Base-by-base conservation (phyloP, 2,329 filamentous ascomycete genomes). In the Aspergillus sp. region DNA sequence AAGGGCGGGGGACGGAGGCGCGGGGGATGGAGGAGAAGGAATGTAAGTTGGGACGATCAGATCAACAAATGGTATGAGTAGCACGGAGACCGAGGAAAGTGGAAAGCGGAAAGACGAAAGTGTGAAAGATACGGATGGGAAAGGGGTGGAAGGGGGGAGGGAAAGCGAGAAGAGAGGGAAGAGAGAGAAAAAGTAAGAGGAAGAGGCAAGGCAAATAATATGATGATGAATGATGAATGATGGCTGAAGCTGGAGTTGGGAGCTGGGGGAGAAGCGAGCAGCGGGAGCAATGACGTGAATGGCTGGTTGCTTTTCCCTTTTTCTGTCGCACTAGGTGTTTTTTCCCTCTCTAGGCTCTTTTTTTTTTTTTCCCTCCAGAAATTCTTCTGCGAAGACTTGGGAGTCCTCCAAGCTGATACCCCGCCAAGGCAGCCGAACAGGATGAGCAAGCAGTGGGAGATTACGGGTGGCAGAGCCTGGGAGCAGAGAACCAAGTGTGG, bases 161-260 rank as follows among this genome's bases (percentile, higher is more conserved):
- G 36, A 50, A 49, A 43, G 47, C 8, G 39, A 54, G 38, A 36
- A 39, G 39, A 34, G 26, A 53, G 45, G 24, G 52, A 44, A 51
- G 38, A 50, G 44, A 55, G 42, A 34, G 39, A 50, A 41, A 43
- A 44, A 17, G 39, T 30, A 50, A 44, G 24, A 44, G 26, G 38
- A 26, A 47, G 30, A 42, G 24, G 38, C 34, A 48, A 48, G 39
- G 50, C 26, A 45, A 56, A 59, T 52, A 41, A 42, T 42, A 49
- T 55, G 53, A 48, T 48, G 53, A 55, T 48, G 53, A 49, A 48
- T 48, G 53, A 55, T 48, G 53, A 49, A 42, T 42, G 45, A 54
- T 48, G 53, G 45, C 44, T 48, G 45, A 26, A 45, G 47, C 39
- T 50, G 22, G 32, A 15, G 45, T 15, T 17, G 24, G 13, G 26